phyloP scores from a whole-genome alignment of 768 basidiomycete species.

The Cyclocybe aegerita region DNA sequence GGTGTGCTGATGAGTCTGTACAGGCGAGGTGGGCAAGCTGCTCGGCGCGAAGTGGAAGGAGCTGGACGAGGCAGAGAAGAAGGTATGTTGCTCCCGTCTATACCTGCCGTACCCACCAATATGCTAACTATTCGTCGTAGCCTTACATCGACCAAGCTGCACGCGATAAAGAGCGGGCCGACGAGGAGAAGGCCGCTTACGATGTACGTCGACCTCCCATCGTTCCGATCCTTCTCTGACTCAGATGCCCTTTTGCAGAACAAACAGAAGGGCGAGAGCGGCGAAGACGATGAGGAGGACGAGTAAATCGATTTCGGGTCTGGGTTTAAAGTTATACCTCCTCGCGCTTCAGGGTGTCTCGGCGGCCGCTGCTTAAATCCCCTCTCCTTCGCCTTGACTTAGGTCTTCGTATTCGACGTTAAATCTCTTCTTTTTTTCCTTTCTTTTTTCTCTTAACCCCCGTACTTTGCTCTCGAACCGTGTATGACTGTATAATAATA shows the following conservation, averaged over 20 bases:
- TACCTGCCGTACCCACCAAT: slow-evolving; percentile 1
- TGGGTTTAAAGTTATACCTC: neutral
- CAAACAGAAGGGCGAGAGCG: slow-evolving; percentile 28
- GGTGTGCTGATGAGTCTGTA: neutral
- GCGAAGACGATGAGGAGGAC: slow-evolving; percentile 35
- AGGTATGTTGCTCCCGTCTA: slow-evolving; percentile 46
- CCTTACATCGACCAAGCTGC: slow-evolving; percentile 88
- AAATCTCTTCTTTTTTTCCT: slow-evolving; percentile 4
- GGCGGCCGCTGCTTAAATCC: neutral
- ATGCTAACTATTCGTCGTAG: slow-evolving; percentile 36
- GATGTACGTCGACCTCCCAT: slow-evolving; percentile 31
- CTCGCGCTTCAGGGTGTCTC: slow-evolving; percentile 1
- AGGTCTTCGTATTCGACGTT: slow-evolving; percentile 7
- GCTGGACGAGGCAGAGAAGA: slow-evolving; percentile 87
- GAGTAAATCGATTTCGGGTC: slow-evolving; percentile 20
- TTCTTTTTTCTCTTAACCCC: slow-evolving; percentile 5
- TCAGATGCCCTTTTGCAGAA: slow-evolving; percentile 11
- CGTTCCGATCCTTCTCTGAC: neutral
- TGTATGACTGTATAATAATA: slow-evolving; percentile 20
- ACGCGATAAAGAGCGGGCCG: slow-evolving; percentile 84
- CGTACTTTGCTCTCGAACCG: slow-evolving; percentile 5
- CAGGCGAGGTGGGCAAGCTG: slow-evolving; percentile 92
- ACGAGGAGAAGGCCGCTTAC: slow-evolving; percentile 68
- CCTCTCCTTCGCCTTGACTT: neutral
- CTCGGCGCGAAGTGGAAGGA: slow-evolving; percentile 98